Percentiles rank a stretch among this genome's conserved stretches.
Conservation (phyloP, 2,329 filamentous ascomycete species). For the Alternaria brassicicola region DNA sequence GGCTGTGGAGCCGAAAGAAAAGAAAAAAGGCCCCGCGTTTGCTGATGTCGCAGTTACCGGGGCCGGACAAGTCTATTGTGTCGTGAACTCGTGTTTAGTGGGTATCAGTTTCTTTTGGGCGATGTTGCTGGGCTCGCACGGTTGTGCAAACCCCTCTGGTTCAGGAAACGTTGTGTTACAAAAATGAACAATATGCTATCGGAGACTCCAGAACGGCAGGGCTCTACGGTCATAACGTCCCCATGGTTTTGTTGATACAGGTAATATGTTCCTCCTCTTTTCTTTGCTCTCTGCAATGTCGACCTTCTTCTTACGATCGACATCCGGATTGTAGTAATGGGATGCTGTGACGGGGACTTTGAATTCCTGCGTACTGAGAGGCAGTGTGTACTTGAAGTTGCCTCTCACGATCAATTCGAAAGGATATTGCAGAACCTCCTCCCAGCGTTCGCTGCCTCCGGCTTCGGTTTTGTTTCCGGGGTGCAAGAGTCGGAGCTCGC, state of each 20-base stretch:
- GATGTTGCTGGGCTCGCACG: constrained; percentile 24
- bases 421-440: constrained; percentile 84
- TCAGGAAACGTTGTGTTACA: constrained; percentile 28
- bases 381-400: constrained; percentile 80
- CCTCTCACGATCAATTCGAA: constrained; percentile 94
- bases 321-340: constrained; percentile 46
- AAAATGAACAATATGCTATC: constrained; percentile 23
- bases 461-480: constrained; percentile 88
- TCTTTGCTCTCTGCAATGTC: constrained; percentile 8
- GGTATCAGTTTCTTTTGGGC: constrained; percentile 45
- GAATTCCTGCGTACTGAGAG: constrained; percentile 61
- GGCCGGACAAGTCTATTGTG: constrained; percentile 38
- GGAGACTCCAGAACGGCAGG: constrained; percentile 14
- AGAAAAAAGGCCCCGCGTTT: neutral
- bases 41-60: constrained; percentile 14
- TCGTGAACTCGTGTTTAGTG: constrained; percentile 47
- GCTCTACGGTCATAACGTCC: constrained; percentile 42
- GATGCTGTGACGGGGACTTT: constrained; percentile 57
- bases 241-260: constrained; percentile 33
- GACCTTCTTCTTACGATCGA: constrained; percentile 43
- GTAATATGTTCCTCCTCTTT: constrained; percentile 12
- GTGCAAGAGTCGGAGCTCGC: constrained; percentile 78
- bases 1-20: constrained; percentile 28
- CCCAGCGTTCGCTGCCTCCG: constrained; percentile 85
- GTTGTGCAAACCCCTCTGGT: constrained; percentile 17